Evolutionary conservation across 768 basidiomycete species (phyloP).

Genomic region (Austroboletus eburneus): DNA sequence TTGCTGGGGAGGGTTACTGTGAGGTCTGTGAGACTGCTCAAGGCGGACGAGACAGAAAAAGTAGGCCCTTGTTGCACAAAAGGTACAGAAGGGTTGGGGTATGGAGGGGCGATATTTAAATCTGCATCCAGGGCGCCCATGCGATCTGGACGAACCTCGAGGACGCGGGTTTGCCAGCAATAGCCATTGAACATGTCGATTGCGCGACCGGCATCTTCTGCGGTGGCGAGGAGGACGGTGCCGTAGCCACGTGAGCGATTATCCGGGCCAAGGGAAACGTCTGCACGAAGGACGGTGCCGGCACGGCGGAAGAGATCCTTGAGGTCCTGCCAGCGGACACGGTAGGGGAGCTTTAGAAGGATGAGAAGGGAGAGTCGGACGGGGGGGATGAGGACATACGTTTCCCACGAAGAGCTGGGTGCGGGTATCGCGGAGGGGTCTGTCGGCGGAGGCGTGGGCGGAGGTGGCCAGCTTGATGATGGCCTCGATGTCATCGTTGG

Average conservation of each 20-base stretch:
- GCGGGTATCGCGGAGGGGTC: conserved; percentile 72
- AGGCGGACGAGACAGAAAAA: conserved; percentile 9
- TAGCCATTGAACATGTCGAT: conserved; percentile 97
- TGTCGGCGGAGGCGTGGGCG: conserved; percentile 48
- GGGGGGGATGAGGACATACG: conserved; percentile 37
- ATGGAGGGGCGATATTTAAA: conserved; percentile 10
- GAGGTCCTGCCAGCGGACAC: conserved; percentile 98
- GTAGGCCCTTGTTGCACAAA: conserved; percentile 19
- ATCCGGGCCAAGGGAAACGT: conserved; percentile 77
- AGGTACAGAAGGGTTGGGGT: conserved; percentile 12
- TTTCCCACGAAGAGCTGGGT: conserved; percentile 97
- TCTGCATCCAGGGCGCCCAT: conserved; percentile 37
- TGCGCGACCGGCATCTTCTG: conserved; percentile 90
- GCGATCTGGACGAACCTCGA: conserved; percentile 90
- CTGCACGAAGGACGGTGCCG: conserved; percentile 81
- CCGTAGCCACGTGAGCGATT: conserved; percentile 93
- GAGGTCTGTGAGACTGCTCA: conserved; percentile 19
- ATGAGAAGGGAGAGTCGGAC: neutral
- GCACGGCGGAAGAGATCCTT: conserved; percentile 97
- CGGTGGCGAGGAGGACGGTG: conserved; percentile 90
- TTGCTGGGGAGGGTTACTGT: conserved; percentile 9
- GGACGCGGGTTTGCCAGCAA: conserved; percentile 90
- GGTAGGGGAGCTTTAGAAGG: conserved; percentile 76
- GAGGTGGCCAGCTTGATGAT: conserved; percentile 90
- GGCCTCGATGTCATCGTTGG: conserved; percentile 87